These are phyloP conservation scores for Termitomyces sp. DNA, from an alignment of 768 basidiomycete genomes.

Conservation along the genomic window DNA sequence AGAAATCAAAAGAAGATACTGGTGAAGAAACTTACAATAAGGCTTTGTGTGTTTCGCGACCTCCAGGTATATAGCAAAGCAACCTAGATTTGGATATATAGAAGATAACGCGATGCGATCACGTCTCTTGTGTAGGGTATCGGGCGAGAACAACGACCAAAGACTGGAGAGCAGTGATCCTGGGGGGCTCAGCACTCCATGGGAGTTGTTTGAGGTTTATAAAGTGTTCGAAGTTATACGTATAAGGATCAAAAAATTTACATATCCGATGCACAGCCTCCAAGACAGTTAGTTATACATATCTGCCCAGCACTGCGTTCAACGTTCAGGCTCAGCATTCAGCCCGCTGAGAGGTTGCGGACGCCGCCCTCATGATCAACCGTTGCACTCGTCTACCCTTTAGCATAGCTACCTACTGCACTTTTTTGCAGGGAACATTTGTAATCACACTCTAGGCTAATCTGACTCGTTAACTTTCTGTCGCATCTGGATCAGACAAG, in stretches of 20 bases:
- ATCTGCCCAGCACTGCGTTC: too few relatives aligned
- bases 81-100: not conserved
- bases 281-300: not conserved
- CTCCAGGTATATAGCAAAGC: not conserved
- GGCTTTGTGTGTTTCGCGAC: not conserved
- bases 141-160: not conserved
- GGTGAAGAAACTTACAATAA: constrained; percentile 4
- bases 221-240: not conserved
- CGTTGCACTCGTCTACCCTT: not conserved
- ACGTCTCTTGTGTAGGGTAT: not conserved
- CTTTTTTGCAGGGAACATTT: not conserved
- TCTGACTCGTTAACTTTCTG: not conserved
- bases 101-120: not conserved
- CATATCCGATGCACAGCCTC: constrained; percentile 6
- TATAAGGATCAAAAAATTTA: constrained; percentile 4
- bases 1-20: not conserved
- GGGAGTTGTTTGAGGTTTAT: not conserved
- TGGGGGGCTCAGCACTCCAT: not conserved
- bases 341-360: not conserved
- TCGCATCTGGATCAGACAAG: not conserved
- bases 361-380: not conserved
- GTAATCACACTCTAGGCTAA: too few relatives aligned
- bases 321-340: not conserved
- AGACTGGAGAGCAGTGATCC: not conserved
- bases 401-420: not conserved